Base-by-base conservation (phyloP, 2,329 filamentous ascomycete genomes). In the Pezicula carpinea region DNA sequence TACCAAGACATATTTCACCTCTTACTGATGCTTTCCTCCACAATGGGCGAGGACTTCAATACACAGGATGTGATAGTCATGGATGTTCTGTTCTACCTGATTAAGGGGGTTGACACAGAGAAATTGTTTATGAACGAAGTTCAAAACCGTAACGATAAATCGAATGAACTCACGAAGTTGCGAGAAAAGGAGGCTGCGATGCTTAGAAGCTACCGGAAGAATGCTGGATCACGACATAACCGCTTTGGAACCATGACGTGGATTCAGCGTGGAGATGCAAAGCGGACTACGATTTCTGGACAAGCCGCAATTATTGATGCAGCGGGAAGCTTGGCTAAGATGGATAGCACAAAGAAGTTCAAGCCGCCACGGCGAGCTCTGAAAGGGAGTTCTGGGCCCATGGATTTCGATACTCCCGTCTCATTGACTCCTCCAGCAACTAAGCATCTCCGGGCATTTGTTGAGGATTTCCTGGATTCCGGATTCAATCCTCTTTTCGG, bases 231-330 rank as follows among this genome's bases (percentile, higher is more conserved):
- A 3, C 76, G 93, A 40, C 93, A 99, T 66, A 95, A 91, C 57
- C 81, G 93, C 29, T 99, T 97, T 60, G 93, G 93, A 3, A 95
- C 91, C 10, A 97, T 97, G 88, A 83, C 96, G 29, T 97, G 92
- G 91, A 82, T 99, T 32, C 89, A 95, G 69, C 77, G 91, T 47
- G 87, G 90, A 41, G 86, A 91, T 56, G 83, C 86, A 43, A 91
- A 91, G 60, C 80, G 93, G 58, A 86, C 88, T 0, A 90, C 91
- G 0, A 78, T 99, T 2, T 91, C 90, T 0, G 93, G 93, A 1
- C 92, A 97, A 63, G 85, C 90, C 57, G 87, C 87, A 4, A 77
- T 99, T 38, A 79, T 82, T 3, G 83, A 89, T 58, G 79, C 82
- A 6, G 77, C 86, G 7, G 78, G 79, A 33, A 85, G 87, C 6